These are phyloP conservation scores for Kalanchoe fedtschenkoi DNA, from an alignment of 164 flowering plant species.

Conservation along the genomic window DNA sequence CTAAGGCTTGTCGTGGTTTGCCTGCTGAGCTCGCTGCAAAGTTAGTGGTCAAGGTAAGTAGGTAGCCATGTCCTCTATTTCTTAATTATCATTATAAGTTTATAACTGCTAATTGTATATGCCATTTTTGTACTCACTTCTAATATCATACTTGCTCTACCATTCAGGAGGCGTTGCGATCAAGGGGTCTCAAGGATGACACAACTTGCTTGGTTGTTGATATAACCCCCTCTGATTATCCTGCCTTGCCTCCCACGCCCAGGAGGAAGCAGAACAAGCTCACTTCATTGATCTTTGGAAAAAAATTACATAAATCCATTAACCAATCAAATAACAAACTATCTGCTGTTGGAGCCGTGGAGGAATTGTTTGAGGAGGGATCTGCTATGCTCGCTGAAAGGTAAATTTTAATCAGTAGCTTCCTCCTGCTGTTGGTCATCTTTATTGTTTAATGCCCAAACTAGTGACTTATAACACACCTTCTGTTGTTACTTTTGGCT, in stretches of 20 bases:
- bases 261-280: constrained; percentile 46
- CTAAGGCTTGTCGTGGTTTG: constrained; percentile 61
- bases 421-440: background rate
- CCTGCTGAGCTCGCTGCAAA: constrained; percentile 90
- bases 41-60: constrained; percentile 66
- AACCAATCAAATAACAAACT: constrained; percentile 48
- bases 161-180: constrained; percentile 63
- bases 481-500: background rate
- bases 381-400: constrained; percentile 94
- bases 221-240: constrained; percentile 53
- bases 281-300: constrained; percentile 55
- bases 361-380: constrained; percentile 95
- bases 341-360: constrained; percentile 81
- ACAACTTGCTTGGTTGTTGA: constrained; percentile 90
- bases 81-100: background rate
- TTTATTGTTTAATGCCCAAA: background rate
- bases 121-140: background rate
- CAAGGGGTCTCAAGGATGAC: constrained; percentile 86
- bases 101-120: background rate
- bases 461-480: background rate
- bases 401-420: no score
- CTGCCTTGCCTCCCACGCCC: constrained; percentile 39
- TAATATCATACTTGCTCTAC: background rate
- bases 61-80: background rate
- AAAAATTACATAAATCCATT: constrained; percentile 27